phyloP scores from a whole-genome alignment of 805 yeast species.

The Limtongia smithiae region DNA sequence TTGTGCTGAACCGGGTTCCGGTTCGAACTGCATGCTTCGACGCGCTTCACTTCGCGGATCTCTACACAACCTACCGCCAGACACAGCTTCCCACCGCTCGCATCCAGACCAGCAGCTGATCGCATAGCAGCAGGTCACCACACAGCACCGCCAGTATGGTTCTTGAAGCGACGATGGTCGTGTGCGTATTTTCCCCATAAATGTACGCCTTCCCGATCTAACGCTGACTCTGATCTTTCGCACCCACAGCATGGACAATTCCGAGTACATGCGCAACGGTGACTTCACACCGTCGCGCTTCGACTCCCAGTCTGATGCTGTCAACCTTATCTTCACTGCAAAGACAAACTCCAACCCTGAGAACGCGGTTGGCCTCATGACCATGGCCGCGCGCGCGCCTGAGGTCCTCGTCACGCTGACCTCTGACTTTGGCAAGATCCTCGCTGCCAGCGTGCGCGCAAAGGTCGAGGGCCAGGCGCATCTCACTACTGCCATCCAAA shows the following conservation, averaged over 20 bases:
- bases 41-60: too few species aligned
- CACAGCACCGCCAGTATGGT: conserved; percentile 45
- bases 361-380: conserved; percentile 84
- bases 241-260: conserved; percentile 65
- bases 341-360: conserved; percentile 90
- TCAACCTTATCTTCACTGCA: conserved; percentile 78
- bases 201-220: too few species aligned
- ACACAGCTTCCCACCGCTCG: too few species aligned
- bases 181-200: conserved; percentile 41
- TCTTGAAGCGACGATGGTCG: conserved; percentile 92
- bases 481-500: conserved; percentile 81
- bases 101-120: too few species aligned
- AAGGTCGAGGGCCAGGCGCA: conserved; percentile 65
- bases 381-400: conserved; percentile 78
- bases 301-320: conserved; percentile 89
- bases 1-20: too few species aligned
- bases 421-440: conserved; percentile 76
- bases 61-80: too few species aligned
- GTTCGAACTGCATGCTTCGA: too few species aligned
- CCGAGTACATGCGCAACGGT: conserved; percentile 94
- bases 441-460: conserved; percentile 76
- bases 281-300: conserved; percentile 85
- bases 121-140: too few species aligned
- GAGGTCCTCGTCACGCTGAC: conserved; percentile 87
- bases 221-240: conserved; percentile 3